Evolutionary conservation across 805 yeast genomes (phyloP), one percentile per base, ranked within the genome.

Genomic region (Wickerhamomyces subpelliculosus): DNA sequence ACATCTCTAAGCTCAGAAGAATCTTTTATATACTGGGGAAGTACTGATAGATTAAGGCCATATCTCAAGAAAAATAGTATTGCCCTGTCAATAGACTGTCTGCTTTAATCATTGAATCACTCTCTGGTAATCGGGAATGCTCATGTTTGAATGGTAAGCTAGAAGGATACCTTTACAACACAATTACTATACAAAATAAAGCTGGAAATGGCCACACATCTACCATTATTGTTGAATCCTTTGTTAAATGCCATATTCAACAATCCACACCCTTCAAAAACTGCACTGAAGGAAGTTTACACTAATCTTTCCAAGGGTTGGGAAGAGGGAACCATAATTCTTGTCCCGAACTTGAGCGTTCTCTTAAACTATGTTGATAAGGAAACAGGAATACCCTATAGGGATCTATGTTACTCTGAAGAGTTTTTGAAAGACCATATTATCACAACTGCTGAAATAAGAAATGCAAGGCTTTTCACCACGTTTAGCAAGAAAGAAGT

Each of bases 401-500:
- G 51, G 4, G 84, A 79, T 3, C 55, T 76, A 12, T 79, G 85
- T 53, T 71, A 71, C 35, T 67, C 65, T 28, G 73, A 72, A 25
- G 84, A 78, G 20, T 83, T 82, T 53, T 61, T 82, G 8, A 68
- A 69, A 34, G 72, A 84, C 2, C 90, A 84, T 54, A 70, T 84
- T 19, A 57, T 82, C 16, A 55, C 66, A 33, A 60, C 69, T 3
- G 51, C 57, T 10, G 57, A 54, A 51, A 19, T 48, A 48, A 42
- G 51, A 40, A 45, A 42, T 37, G 51, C 68, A 54, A 52, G 63
- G n/a, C 58, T 72, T 14, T 75, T 69, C 45, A 62, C 60, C 39
- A 77, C 88, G 0, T 46, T 79, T 28, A 78, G 70, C 51, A 75
- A 76, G 17, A 72, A 70, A 46, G 78, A 75, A 37, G 57, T 83